These are phyloP conservation scores for Cydonia oblonga DNA, from an alignment of 331 rosid species.

Conservation along the genomic window DNA sequence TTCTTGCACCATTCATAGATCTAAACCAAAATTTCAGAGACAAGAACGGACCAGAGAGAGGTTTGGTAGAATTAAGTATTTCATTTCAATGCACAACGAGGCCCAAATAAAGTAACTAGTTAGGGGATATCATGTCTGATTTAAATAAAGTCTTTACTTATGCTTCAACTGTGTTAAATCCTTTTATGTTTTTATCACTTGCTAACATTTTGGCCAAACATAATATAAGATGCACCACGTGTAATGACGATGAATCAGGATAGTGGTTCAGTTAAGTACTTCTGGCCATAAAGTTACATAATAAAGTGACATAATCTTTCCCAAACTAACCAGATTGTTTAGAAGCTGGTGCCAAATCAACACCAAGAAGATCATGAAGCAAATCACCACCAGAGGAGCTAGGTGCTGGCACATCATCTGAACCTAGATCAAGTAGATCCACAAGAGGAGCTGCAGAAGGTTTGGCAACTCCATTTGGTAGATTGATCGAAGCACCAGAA, in stretches of 20 bases:
- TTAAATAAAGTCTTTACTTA: too few species aligned
- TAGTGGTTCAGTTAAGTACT: neutral
- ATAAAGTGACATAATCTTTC: neutral
- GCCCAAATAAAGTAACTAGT: neutral
- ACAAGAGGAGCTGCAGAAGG: slow-evolving; percentile 64
- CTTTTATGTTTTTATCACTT: neutral
- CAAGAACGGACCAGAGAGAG: neutral
- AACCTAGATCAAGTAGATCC: slow-evolving; percentile 77
- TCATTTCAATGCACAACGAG: neutral
- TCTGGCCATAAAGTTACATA: neutral
- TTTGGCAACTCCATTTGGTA: slow-evolving; percentile 74
- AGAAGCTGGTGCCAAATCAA: slow-evolving; percentile 46
- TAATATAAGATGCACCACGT: neutral
- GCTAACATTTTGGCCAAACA: neutral
- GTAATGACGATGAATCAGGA: neutral
- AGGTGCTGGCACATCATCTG: slow-evolving; percentile 72
- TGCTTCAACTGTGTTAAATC: neutral
- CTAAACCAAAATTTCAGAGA: neutral
- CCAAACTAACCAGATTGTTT: slow-evolving; percentile 64
- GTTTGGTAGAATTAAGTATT: neutral
- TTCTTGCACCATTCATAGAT: neutral
- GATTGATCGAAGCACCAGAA: slow-evolving; percentile 42
- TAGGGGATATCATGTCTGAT: neutral
- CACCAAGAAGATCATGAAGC: slow-evolving; percentile 87
- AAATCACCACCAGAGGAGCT: slow-evolving; percentile 73